These are phyloP conservation scores for Xylaria multiplex DNA, from an alignment of 2,329 filamentous ascomycete species.

Conservation along the genomic window DNA sequence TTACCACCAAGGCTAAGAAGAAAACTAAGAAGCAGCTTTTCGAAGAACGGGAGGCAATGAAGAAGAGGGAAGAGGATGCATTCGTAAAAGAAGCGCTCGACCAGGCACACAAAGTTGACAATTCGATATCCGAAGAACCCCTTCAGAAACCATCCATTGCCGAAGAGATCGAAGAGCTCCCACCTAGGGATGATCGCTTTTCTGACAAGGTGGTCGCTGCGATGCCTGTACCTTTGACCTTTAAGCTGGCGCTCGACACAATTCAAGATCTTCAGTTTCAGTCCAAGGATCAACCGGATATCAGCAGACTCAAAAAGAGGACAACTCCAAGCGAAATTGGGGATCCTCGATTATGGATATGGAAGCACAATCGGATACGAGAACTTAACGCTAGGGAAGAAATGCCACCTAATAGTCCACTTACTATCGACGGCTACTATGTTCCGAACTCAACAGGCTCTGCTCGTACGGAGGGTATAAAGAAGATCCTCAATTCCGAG, in stretches of 20 bases:
- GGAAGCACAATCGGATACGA: slow-evolving; percentile 65
- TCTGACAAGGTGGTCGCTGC: slow-evolving; percentile 60
- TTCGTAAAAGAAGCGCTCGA: slow-evolving; percentile 57
- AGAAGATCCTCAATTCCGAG: slow-evolving; percentile 95
- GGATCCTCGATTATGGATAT: slow-evolving; percentile 65
- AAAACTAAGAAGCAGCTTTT: slow-evolving; percentile 63
- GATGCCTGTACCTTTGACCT: slow-evolving; percentile 57
- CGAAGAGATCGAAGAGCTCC: slow-evolving; percentile 47
- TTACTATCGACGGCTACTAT: slow-evolving; percentile 73
- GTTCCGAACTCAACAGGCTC: slow-evolving; percentile 86
- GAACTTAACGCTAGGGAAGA: slow-evolving; percentile 62
- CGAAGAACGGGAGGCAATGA: slow-evolving; percentile 63
- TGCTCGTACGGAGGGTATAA: slow-evolving; percentile 90
- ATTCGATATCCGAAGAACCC: slow-evolving; percentile 46
- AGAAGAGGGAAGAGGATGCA: slow-evolving; percentile 68
- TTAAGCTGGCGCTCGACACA: slow-evolving; percentile 58
- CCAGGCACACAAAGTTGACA: slow-evolving; percentile 51
- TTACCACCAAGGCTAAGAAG: slow-evolving; percentile 62
- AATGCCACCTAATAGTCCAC: slow-evolving; percentile 48
- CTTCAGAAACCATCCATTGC: slow-evolving; percentile 40
- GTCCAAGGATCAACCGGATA: slow-evolving; percentile 59
- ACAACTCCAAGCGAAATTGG: slow-evolving; percentile 58
- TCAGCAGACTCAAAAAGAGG: slow-evolving; percentile 60
- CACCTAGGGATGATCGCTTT: slow-evolving; percentile 59
- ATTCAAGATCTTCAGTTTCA: slow-evolving; percentile 58